Conservation (phyloP, 352 stramenopile genomes). For the Globisporangium rhizosaccharum region DNA sequence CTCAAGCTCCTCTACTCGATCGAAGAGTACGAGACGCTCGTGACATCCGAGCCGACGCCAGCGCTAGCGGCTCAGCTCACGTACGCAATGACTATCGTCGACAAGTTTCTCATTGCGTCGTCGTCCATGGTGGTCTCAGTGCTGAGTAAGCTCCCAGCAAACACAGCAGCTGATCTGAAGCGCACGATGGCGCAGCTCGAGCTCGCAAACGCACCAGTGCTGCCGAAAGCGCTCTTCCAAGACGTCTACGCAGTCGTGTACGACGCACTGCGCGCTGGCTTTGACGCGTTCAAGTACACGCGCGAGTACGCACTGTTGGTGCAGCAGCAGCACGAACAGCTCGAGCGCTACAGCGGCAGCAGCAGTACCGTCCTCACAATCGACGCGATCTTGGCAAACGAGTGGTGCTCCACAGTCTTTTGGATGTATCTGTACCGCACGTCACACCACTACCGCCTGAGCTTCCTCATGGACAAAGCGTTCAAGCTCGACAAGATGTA, state of each 20-base stretch:
- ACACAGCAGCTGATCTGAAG: constrained; percentile 3
- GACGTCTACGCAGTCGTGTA: constrained; percentile 23
- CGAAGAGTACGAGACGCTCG: constrained; percentile 38
- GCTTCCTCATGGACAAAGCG: constrained; percentile 51
- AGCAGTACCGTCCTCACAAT: constrained; percentile 24
- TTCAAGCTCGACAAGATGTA: constrained; percentile 46
- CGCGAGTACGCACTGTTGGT: constrained; percentile 24
- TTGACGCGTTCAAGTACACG: constrained; percentile 28
- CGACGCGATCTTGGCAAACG: constrained; percentile 51
- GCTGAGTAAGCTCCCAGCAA: constrained; percentile 8
- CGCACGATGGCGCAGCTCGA: constrained; percentile 6
- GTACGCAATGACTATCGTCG: constrained; percentile 25
- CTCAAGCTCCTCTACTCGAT: constrained; percentile 36
- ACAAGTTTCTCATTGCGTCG: constrained; percentile 19
- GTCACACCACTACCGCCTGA: constrained; percentile 43
- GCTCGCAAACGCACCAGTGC: not conserved
- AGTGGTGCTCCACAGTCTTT: constrained; percentile 68
- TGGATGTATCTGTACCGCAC: constrained; percentile 65
- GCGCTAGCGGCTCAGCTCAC: constrained; percentile 18
- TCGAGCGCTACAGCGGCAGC: not conserved
- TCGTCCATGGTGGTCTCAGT: not conserved
- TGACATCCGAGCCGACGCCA: constrained; percentile 15
- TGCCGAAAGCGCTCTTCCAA: constrained; percentile 26
- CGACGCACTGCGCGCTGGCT: constrained; percentile 19
- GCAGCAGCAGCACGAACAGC: constrained; percentile 13